Conservation (phyloP, 768 basidiomycete species). For the Saitozyma sp. region DNA sequence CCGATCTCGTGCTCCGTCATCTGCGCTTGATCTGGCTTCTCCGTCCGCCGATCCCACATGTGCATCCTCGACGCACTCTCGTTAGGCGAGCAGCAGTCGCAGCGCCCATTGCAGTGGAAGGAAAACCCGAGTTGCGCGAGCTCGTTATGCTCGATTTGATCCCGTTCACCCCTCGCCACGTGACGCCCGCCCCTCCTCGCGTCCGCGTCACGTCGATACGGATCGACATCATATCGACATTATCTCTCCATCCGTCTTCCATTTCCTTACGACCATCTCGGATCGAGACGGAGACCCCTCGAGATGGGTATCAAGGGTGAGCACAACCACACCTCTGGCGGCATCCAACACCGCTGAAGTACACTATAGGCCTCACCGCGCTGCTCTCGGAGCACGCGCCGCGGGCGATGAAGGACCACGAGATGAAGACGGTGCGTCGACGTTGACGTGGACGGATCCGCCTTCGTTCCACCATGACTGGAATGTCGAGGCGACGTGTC, state of each 20-base stretch:
- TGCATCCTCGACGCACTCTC: too few relatives aligned
- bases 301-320: constrained; percentile 22
- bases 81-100: too few relatives aligned
- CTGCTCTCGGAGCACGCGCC: constrained; percentile 89
- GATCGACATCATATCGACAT: not conserved
- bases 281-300: not conserved
- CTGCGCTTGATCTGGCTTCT: too few relatives aligned
- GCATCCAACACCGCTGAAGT: not conserved
- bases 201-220: not conserved
- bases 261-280: too few relatives aligned
- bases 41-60: too few relatives aligned
- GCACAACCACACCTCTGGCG: not conserved
- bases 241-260: not conserved
- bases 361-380: constrained; percentile 66
- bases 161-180: too few relatives aligned
- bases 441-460: not conserved
- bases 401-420: constrained; percentile 75
- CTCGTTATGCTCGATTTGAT: too few relatives aligned
- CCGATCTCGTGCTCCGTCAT: too few relatives aligned
- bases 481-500: not conserved
- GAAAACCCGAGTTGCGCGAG: too few relatives aligned
- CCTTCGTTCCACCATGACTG: not conserved
- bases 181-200: too few relatives aligned
- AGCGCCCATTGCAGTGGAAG: too few relatives aligned
- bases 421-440: constrained; percentile 72